Evolutionary conservation across 2,329 filamentous ascomycete genomes (phyloP).

Genomic region (Trichoderma breve): DNA sequence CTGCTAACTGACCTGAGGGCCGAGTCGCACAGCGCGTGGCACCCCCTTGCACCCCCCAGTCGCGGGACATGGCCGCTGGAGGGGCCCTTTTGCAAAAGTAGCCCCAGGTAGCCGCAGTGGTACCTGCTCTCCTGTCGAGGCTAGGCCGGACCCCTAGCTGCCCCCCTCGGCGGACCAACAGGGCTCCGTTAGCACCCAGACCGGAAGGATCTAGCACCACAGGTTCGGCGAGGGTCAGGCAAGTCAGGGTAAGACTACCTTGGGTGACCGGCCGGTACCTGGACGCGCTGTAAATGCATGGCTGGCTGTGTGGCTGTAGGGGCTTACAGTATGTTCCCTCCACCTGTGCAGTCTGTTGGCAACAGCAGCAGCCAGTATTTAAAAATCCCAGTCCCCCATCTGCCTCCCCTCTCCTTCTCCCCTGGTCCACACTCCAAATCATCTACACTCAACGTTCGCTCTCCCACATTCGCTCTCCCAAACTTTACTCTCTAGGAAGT

Average conservation of each 20-base stretch:
- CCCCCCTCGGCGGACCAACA: conserved; percentile 3
- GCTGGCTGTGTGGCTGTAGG: background rate
- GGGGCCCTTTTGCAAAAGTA: conserved; percentile 5
- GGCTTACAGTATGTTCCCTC: background rate
- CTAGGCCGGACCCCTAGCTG: conserved; percentile 7
- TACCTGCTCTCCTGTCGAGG: conserved; percentile 14
- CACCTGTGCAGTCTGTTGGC: background rate
- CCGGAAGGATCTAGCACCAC: conserved; percentile 14
- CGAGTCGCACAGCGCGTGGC: conserved; percentile 15
- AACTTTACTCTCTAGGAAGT: conserved; percentile 57
- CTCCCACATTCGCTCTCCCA: conserved; percentile 45
- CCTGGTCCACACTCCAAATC: conserved; percentile 29
- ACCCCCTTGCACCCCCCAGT: conserved; percentile 12
- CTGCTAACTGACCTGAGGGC: background rate
- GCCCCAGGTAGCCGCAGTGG: background rate
- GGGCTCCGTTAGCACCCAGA: conserved; percentile 9
- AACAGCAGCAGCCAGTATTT: conserved; percentile 28
- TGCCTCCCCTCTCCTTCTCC: conserved; percentile 25
- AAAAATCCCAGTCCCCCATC: conserved; percentile 29
- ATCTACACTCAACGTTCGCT: conserved; percentile 27
- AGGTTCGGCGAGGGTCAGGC: conserved; percentile 11
- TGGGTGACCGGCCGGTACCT: background rate
- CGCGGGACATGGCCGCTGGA: conserved; percentile 16
- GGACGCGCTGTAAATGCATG: background rate
- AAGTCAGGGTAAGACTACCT: conserved; percentile 8